phyloP scores from a whole-genome alignment of 495 filamentous ascomycete genomes.

The Neurospora terricola region DNA sequence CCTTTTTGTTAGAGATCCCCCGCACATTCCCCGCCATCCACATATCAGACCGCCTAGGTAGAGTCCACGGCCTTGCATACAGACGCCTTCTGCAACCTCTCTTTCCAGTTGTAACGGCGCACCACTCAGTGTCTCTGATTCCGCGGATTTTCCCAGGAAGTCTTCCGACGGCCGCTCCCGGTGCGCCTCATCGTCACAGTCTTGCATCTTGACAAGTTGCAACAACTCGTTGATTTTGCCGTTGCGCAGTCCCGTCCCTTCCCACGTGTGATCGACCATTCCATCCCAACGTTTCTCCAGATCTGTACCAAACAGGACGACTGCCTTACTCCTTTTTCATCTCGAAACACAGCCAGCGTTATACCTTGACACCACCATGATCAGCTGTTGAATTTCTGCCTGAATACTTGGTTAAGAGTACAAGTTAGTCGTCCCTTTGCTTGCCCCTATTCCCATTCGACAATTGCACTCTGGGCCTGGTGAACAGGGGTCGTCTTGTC shows the following conservation, averaged over 20 bases:
- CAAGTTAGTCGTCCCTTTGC: background rate
- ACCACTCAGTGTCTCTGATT: background rate
- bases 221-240: background rate
- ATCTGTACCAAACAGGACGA: background rate
- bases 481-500: background rate
- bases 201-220: background rate
- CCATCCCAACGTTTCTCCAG: background rate
- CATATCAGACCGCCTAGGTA: background rate
- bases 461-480: background rate
- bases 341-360: background rate
- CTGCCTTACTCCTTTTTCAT: background rate
- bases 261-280: background rate
- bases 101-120: background rate
- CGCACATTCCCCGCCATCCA: background rate
- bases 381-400: background rate
- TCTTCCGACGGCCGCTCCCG: background rate
- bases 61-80: no score
- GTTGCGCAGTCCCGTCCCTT: background rate
- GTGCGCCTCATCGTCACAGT: background rate
- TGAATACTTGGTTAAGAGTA: background rate
- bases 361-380: background rate
- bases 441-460: background rate
- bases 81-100: background rate
- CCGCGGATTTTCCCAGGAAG: background rate
- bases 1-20: background rate